Percentiles rank a stretch among this genome's conserved stretches.
phyloP scores from a whole-genome alignment of 148 eudicot species.

The Spergularia marina region DNA sequence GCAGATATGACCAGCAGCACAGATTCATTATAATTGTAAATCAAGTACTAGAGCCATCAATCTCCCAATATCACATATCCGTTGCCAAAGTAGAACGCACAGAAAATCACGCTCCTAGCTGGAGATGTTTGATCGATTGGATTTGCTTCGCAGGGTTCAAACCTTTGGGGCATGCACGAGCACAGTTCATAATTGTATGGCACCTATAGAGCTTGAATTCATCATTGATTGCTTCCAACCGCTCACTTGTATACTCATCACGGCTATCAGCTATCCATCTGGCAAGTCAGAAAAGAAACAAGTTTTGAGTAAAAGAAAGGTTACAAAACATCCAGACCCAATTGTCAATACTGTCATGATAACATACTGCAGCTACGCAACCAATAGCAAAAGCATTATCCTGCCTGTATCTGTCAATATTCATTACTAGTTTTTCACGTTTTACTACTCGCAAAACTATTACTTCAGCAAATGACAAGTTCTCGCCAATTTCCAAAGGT shows the following conservation, averaged over 20 bases:
- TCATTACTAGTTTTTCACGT: too few species aligned
- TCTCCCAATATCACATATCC: not conserved
- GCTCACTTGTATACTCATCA: constrained; percentile 90
- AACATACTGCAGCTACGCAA: too few species aligned
- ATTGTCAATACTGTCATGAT: too few species aligned
- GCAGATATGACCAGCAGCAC: not conserved
- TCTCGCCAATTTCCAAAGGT: too few species aligned
- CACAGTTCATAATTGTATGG: constrained; percentile 92
- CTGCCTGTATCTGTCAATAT: too few species aligned
- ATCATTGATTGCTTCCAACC: constrained; percentile 80
- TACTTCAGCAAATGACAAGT: too few species aligned
- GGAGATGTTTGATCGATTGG: constrained; percentile 73
- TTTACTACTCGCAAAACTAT: too few species aligned
- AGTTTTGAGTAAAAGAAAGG: not conserved
- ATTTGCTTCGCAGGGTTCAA: constrained; percentile 91
- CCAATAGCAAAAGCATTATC: too few species aligned
- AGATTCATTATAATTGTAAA: not conserved
- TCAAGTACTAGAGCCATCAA: not conserved
- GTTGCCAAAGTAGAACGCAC: not conserved
- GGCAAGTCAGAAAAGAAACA: constrained; percentile 18
- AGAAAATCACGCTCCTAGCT: constrained; percentile 28
- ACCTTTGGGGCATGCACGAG: constrained; percentile 97
- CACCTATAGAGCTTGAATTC: constrained; percentile 98
- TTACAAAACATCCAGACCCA: not conserved
- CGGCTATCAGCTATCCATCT: constrained; percentile 99